A percentile compares a stretch with the other conserved stretches of the same genome.
Conservation (phyloP, 768 basidiomycete genomes). For the Xerocomellus dryophilus region DNA sequence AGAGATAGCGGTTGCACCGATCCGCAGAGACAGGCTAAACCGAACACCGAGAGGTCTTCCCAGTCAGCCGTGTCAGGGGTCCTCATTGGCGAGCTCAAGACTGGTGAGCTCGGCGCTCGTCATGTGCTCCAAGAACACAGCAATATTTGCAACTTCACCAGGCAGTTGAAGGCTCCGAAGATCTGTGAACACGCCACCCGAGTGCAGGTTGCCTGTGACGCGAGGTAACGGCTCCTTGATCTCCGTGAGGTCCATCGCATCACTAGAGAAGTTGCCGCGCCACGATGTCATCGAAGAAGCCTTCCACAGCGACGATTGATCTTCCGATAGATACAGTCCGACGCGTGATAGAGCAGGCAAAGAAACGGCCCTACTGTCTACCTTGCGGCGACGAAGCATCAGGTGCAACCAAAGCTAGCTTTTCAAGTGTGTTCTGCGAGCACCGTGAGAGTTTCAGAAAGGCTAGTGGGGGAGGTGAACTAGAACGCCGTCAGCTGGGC, state of each 20-base stretch:
- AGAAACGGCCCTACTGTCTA: slow-evolving; percentile 65
- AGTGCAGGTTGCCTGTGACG: slow-evolving; percentile 57
- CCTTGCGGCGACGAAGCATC: slow-evolving; percentile 53
- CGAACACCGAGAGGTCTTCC: slow-evolving; percentile 63
- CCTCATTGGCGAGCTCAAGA: slow-evolving; percentile 40
- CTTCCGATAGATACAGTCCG: slow-evolving; percentile 49
- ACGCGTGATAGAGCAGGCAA: slow-evolving; percentile 48
- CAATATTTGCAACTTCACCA: slow-evolving; percentile 66
- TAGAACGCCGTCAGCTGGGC: no score
- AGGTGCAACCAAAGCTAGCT: no score
- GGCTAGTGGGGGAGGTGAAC: no score
- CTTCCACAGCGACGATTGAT: slow-evolving; percentile 67
- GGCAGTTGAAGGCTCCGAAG: slow-evolving; percentile 63
- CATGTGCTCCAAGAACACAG: slow-evolving; percentile 68
- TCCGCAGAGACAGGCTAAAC: slow-evolving; percentile 55
- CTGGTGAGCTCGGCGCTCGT: slow-evolving; percentile 58
- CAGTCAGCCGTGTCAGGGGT: slow-evolving; percentile 63
- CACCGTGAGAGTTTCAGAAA: no score
- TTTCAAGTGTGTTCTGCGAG: no score
- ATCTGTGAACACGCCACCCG: slow-evolving; percentile 54
- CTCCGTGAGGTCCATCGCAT: slow-evolving; percentile 31
- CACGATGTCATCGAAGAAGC: slow-evolving; percentile 69
- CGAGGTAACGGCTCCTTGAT: slow-evolving; percentile 67
- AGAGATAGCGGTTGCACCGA: slow-evolving; percentile 58
- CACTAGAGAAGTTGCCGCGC: slow-evolving; percentile 69